These are phyloP conservation scores for Coemansia pectinata DNA, from an alignment of 192 early-diverging fungal species.

Conservation along the genomic window DNA sequence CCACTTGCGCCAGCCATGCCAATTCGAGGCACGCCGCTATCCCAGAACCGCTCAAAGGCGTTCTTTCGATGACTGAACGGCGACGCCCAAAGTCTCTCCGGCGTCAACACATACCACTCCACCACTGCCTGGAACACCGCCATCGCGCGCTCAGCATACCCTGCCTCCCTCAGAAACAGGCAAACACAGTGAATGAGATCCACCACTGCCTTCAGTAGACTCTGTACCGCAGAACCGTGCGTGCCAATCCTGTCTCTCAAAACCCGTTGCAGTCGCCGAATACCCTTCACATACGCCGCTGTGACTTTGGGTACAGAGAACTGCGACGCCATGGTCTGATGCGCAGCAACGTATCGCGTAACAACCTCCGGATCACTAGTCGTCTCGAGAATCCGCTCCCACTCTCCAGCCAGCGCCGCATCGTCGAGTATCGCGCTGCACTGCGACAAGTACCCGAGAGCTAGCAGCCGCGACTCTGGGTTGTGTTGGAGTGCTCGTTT, in stretches of 20 bases:
- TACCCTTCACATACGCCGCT: conserved; percentile 10
- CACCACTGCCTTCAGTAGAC: background rate
- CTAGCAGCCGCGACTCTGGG: conserved; percentile 11
- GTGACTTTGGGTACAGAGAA: conserved; percentile 24
- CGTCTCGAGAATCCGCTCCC: background rate
- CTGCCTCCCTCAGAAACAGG: conserved; percentile 29
- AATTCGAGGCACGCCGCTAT: conserved; percentile 25
- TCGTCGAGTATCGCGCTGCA: conserved; percentile 20
- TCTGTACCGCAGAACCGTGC: background rate
- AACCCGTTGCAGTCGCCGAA: conserved; percentile 11
- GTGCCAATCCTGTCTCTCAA: background rate
- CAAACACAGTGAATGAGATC: conserved; percentile 28
- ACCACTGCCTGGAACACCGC: conserved; percentile 32
- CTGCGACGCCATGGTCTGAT: conserved; percentile 14
- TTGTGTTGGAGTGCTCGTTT: conserved; percentile 16
- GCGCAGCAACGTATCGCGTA: conserved; percentile 12
- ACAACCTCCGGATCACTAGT: conserved; percentile 14
- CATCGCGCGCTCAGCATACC: conserved; percentile 22
- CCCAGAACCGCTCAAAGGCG: conserved; percentile 35
- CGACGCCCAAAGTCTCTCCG: background rate
- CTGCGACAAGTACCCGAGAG: conserved; percentile 22
- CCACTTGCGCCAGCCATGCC: conserved; percentile 21
- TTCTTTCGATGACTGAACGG: conserved; percentile 14
- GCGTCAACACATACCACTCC: conserved; percentile 36
- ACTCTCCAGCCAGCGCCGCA: conserved; percentile 17